These are phyloP conservation scores for Prunus davidiana DNA, from an alignment of 306 rosid genomes.

Conservation along the genomic window DNA sequence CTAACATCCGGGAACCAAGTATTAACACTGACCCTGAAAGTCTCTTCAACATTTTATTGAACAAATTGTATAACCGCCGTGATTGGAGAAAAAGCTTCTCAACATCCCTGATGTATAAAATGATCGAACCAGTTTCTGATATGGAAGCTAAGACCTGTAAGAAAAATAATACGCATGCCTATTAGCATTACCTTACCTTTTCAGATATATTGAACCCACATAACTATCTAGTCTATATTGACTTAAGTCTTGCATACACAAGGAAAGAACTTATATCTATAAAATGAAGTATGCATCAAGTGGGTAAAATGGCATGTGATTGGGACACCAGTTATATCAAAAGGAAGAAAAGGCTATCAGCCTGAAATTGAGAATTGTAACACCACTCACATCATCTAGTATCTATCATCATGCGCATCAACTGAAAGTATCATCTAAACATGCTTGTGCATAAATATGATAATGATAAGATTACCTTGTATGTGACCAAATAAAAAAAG, in stretches of 20 bases:
- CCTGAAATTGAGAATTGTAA: constrained; percentile 7
- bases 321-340: too few species aligned
- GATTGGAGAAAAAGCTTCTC: constrained; percentile 71
- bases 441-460: constrained; percentile 1
- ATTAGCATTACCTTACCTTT: constrained; percentile 7
- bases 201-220: background rate
- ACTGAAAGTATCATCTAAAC: background rate
- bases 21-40: constrained; percentile 76
- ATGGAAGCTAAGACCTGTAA: constrained; percentile 69
- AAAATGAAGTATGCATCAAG: background rate
- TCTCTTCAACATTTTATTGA: constrained; percentile 64
- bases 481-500: background rate
- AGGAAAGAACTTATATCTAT: background rate
- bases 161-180: constrained; percentile 6
- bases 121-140: constrained; percentile 68
- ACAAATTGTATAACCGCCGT: constrained; percentile 57
- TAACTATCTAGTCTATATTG: background rate
- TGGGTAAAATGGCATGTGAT: too few species aligned
- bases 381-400: background rate
- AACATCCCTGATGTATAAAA: constrained; percentile 74
- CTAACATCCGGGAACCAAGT: constrained; percentile 67
- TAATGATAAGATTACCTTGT: constrained; percentile 54
- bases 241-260: background rate
- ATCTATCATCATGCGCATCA: background rate
- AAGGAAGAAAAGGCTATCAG: background rate